Evolutionary conservation across 805 yeast genomes (phyloP).

Genomic region (Candida khao-thaluensis): DNA sequence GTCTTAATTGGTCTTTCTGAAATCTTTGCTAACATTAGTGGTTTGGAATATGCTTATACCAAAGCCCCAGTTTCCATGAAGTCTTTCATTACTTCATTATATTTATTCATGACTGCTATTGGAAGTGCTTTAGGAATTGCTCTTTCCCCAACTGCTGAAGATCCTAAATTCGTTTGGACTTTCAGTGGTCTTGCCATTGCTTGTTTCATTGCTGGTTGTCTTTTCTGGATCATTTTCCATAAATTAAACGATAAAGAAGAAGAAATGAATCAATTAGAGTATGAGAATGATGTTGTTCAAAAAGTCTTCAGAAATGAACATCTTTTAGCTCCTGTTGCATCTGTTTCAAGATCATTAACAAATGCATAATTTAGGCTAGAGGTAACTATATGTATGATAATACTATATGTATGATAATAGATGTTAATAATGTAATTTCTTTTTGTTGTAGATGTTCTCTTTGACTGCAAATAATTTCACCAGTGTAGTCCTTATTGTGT

Average conservation of each 20-base stretch:
- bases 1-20: conserved; percentile 72
- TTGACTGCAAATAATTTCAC: too few relatives aligned
- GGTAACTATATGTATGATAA: too few relatives aligned
- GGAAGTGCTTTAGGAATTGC: conserved; percentile 80
- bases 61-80: conserved; percentile 74
- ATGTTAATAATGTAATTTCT: too few relatives aligned
- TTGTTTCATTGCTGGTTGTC: conserved; percentile 55
- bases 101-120: conserved; percentile 69
- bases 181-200: conserved; percentile 63
- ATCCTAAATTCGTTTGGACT: conserved; percentile 72
- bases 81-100: conserved; percentile 62
- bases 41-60: conserved; percentile 80
- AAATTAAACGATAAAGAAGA: conserved; percentile 58
- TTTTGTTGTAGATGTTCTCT: too few relatives aligned
- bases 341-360: conserved; percentile 19
- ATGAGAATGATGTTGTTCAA: conserved; percentile 16
- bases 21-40: conserved; percentile 77
- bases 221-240: conserved; percentile 61
- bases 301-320: conserved; percentile 8
- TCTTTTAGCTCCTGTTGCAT: conserved; percentile 20
- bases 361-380: conserved; percentile 18
- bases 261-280: conserved; percentile 53
- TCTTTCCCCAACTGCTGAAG: conserved; percentile 59
- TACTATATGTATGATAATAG: too few relatives aligned
- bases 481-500: too few relatives aligned